Percentiles rank a stretch among this genome's conserved stretches.
phyloP scores from a whole-genome alignment of 1,284 basidiomycete genomes.

The Gymnopus androsaceus region DNA sequence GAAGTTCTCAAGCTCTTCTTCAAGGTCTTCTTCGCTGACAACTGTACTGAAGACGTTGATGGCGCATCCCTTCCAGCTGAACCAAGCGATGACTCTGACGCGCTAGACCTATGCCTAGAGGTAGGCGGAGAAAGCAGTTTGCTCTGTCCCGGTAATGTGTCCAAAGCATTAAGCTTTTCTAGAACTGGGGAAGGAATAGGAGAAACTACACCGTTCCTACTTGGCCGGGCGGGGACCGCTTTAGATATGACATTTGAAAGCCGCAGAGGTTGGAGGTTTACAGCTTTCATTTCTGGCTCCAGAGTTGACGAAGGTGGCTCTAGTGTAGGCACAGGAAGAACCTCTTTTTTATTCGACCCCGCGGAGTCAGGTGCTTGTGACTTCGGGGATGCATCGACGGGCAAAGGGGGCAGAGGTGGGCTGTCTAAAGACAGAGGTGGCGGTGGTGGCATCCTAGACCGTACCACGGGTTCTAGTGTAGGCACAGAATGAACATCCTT shows the following conservation, averaged over 20 bases:
- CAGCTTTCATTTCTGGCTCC: too few relatives aligned
- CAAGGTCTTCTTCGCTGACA: not conserved
- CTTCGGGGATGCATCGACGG: too few relatives aligned
- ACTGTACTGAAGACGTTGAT: not conserved
- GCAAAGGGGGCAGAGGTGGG: not conserved
- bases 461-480: too few relatives aligned
- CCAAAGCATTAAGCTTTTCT: not conserved
- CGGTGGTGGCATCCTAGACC: too few relatives aligned
- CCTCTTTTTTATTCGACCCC: not conserved
- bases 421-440: too few relatives aligned
- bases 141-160: not conserved
- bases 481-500: not conserved
- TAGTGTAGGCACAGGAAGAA: too few relatives aligned
- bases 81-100: not conserved
- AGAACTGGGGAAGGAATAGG: constrained; percentile 1
- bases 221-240: not conserved
- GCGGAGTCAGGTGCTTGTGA: too few relatives aligned
- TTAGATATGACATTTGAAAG: not conserved
- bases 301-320: too few relatives aligned
- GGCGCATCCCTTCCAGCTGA: not conserved
- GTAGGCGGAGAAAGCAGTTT: not conserved
- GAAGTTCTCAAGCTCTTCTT: constrained; percentile 6
- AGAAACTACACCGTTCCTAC: not conserved
- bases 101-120: not conserved
- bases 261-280: not conserved